These are phyloP conservation scores for Rhizopogon salebrosus DNA, from an alignment of 768 basidiomycete species.

Conservation along the genomic window DNA sequence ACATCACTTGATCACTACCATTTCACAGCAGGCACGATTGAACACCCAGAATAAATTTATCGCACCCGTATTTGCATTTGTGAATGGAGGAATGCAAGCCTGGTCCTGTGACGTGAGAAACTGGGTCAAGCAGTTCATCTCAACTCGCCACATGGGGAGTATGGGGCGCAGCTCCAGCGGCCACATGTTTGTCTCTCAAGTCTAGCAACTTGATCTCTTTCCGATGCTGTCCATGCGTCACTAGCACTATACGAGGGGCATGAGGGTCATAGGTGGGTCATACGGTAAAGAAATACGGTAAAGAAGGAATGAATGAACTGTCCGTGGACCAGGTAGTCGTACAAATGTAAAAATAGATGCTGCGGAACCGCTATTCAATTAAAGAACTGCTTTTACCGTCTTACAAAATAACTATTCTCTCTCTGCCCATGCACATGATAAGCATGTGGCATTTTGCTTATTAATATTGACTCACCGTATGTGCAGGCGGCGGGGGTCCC, in stretches of 20 bases:
- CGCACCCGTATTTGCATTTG: too few relatives aligned
- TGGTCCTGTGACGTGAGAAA: too few relatives aligned
- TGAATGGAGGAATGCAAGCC: too few relatives aligned
- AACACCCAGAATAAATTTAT: too few relatives aligned
- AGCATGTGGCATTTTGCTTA: background rate
- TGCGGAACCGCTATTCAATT: background rate
- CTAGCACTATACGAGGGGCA: background rate
- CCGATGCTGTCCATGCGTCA: too few relatives aligned
- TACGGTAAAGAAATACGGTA: too few relatives aligned
- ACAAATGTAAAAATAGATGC: background rate
- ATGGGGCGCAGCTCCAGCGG: too few relatives aligned
- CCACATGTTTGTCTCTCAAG: too few relatives aligned
- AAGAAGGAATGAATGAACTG: background rate
- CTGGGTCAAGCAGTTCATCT: too few relatives aligned
- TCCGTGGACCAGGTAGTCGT: background rate
- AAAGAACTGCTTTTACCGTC: background rate
- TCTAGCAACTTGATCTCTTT: background rate
- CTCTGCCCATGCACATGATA: background rate
- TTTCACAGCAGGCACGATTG: too few relatives aligned
- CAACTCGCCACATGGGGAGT: too few relatives aligned
- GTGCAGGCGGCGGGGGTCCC: slow-evolving; percentile 1
- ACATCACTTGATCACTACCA: too few relatives aligned
- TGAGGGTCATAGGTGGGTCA: background rate
- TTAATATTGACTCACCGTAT: slow-evolving; percentile 1
- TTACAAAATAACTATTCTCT: background rate